Evolutionary conservation across 306 rosid species (phyloP).

Genomic region (Acacia confusa): DNA sequence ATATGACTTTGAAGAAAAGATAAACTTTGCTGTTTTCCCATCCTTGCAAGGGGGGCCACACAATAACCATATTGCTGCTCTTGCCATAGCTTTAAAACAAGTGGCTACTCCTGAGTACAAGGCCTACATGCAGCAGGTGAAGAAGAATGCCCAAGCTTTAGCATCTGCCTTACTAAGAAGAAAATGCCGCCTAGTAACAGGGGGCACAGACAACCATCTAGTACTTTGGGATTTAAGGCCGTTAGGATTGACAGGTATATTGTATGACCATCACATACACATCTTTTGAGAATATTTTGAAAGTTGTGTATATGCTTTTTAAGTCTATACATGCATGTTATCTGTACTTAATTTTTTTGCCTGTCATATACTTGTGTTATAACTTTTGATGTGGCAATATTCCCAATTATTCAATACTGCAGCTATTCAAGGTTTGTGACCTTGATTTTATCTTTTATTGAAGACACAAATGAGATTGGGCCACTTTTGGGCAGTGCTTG

Average conservation of each 20-base stretch:
- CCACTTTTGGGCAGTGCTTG: neutral
- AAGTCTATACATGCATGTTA: slow-evolving; percentile 1
- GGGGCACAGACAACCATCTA: slow-evolving; percentile 96
- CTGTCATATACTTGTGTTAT: neutral
- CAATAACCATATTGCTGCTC: slow-evolving; percentile 97
- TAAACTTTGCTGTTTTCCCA: slow-evolving; percentile 90
- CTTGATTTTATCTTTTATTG: neutral
- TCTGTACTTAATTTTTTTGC: neutral
- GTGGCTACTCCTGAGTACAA: slow-evolving; percentile 80
- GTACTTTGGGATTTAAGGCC: slow-evolving; percentile 96
- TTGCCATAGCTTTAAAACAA: slow-evolving; percentile 92
- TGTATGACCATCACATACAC: neutral
- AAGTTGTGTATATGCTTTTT: slow-evolving; percentile 6
- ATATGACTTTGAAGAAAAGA: slow-evolving; percentile 88
- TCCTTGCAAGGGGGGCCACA: slow-evolving; percentile 99
- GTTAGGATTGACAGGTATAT: slow-evolving; percentile 78
- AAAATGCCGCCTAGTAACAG: slow-evolving; percentile 79
- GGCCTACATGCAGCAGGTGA: slow-evolving; percentile 95
- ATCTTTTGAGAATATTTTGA: slow-evolving; percentile 4
- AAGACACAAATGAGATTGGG: neutral
- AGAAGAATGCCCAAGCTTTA: slow-evolving; percentile 86
- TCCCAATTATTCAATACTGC: neutral
- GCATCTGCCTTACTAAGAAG: slow-evolving; percentile 74
- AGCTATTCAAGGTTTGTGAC: neutral
- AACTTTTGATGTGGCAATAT: neutral